Percentiles rank a stretch among this genome's conserved stretches.
Conservation (phyloP, 352 stramenopile genomes). For the Pythium rhizo-oryzae region DNA sequence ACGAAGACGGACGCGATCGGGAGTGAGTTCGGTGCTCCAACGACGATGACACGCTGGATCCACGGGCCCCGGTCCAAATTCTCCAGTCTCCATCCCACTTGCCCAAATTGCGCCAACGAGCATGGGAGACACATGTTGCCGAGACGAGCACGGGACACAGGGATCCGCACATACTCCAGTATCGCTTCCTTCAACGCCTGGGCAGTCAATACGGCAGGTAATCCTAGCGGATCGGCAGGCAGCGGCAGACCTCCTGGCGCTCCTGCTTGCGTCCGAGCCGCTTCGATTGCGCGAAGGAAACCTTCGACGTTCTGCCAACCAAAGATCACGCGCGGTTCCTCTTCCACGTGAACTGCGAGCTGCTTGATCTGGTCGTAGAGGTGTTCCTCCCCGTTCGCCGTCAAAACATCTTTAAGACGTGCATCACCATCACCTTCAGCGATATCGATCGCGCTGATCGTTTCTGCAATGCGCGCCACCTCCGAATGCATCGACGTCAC, state of each 20-base stretch:
- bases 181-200: slow-evolving; percentile 29
- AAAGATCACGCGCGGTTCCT: slow-evolving; percentile 28
- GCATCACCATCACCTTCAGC: too few species aligned
- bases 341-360: slow-evolving; percentile 23
- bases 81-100: slow-evolving; percentile 14
- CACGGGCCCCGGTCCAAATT: slow-evolving; percentile 19
- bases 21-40: slow-evolving; percentile 15
- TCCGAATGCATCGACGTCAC: too few species aligned
- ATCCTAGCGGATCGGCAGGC: slow-evolving; percentile 9
- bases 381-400: slow-evolving; percentile 27
- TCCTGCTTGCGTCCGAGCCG: slow-evolving; percentile 15
- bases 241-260: slow-evolving; percentile 16
- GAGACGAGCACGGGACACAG: slow-evolving; percentile 17
- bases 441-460: too few species aligned
- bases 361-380: slow-evolving; percentile 29
- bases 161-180: slow-evolving; percentile 19
- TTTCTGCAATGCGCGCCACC: too few species aligned
- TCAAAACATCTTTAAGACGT: slow-evolving; percentile 25
- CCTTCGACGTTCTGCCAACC: slow-evolving; percentile 26
- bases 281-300: slow-evolving; percentile 20
- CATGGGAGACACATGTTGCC: slow-evolving; percentile 28
- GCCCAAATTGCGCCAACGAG: slow-evolving; percentile 9
- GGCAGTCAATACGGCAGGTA: slow-evolving; percentile 10
- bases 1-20: slow-evolving; percentile 32
- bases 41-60: slow-evolving; percentile 28